Evolutionary conservation across 495 filamentous ascomycete genomes (phyloP).

Genomic region (Xylaria bambusicola): DNA sequence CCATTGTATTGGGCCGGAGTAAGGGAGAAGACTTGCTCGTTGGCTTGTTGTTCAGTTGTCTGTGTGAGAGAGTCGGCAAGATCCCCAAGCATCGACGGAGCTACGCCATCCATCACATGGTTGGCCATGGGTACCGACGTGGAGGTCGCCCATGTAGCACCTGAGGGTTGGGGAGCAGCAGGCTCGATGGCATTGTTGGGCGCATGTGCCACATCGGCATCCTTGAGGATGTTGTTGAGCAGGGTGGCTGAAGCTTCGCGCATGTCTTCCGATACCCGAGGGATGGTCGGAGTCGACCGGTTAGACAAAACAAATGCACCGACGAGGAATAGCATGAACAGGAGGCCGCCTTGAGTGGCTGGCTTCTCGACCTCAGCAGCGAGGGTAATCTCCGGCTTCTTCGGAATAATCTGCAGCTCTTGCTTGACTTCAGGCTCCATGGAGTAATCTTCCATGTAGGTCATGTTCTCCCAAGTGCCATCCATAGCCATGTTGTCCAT

Average conservation of each 20-base stretch:
- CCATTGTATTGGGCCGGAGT: constrained; percentile 88
- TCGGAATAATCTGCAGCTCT: constrained; percentile 60
- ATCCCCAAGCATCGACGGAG: constrained; percentile 69
- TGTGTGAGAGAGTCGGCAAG: constrained; percentile 72
- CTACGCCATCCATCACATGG: constrained; percentile 54
- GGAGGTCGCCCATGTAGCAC: constrained; percentile 48
- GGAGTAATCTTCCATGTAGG: constrained; percentile 65
- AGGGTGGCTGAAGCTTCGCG: constrained; percentile 89
- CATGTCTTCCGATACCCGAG: constrained; percentile 88
- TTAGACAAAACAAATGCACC: constrained; percentile 96
- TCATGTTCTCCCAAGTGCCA: constrained; percentile 75
- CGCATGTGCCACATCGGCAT: constrained; percentile 62
- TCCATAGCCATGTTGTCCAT: constrained; percentile 86
- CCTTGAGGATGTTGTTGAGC: constrained; percentile 83
- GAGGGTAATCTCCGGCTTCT: constrained; percentile 55
- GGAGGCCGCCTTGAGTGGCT: constrained; percentile 62
- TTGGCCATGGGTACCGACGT: constrained; percentile 53
- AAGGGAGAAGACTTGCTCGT: constrained; percentile 85
- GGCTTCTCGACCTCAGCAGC: constrained; percentile 61
- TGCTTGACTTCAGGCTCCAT: constrained; percentile 57
- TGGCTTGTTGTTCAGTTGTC: constrained; percentile 82
- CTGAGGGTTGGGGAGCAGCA: constrained; percentile 53
- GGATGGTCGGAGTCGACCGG: constrained; percentile 66
- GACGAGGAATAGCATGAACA: constrained; percentile 89
- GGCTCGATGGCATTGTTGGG: constrained; percentile 47